phyloP scores from a whole-genome alignment of 805 yeast species.

The Hanseniaspora lindneri region DNA sequence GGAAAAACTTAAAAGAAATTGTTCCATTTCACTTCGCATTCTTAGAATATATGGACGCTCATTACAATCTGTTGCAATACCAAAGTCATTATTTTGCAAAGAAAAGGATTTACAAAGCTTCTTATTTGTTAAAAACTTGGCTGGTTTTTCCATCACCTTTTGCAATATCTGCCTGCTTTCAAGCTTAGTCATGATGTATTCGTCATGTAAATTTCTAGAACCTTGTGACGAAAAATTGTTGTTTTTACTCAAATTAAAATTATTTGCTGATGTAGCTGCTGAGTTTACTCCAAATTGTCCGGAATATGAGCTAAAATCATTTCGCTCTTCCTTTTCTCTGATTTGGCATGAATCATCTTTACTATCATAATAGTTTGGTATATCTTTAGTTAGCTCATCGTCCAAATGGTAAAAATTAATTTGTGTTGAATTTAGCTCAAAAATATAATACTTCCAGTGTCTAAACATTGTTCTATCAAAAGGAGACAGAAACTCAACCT shows the following conservation, averaged over 20 bases:
- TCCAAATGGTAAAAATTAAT: constrained; percentile 51
- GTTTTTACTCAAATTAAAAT: not conserved
- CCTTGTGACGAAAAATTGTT: not conserved
- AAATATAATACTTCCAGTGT: constrained; percentile 55
- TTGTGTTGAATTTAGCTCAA: constrained; percentile 80
- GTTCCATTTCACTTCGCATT: constrained; percentile 72
- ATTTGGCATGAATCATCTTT: constrained; percentile 23
- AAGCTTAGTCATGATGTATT: constrained; percentile 21
- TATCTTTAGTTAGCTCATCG: constrained; percentile 24
- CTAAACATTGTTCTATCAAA: constrained; percentile 55
- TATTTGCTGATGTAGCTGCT: too few species aligned
- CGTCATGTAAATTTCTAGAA: not conserved
- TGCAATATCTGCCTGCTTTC: constrained; percentile 24
- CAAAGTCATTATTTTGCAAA: constrained; percentile 71
- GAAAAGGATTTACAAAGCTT: constrained; percentile 55
- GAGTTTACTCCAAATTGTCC: not conserved
- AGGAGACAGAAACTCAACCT: constrained; percentile 68
- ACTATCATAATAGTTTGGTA: constrained; percentile 26
- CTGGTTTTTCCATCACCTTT: constrained; percentile 19
- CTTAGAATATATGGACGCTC: constrained; percentile 60
- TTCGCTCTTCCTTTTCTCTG: constrained; percentile 12
- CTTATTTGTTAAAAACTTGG: constrained; percentile 25
- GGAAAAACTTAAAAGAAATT: constrained; percentile 55
- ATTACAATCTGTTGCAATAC: constrained; percentile 74
- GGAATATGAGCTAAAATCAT: constrained; percentile 11